Evolutionary conservation across 2,329 filamentous ascomycete species (phyloP).

Genomic region (Coleophoma eucalyptorum): DNA sequence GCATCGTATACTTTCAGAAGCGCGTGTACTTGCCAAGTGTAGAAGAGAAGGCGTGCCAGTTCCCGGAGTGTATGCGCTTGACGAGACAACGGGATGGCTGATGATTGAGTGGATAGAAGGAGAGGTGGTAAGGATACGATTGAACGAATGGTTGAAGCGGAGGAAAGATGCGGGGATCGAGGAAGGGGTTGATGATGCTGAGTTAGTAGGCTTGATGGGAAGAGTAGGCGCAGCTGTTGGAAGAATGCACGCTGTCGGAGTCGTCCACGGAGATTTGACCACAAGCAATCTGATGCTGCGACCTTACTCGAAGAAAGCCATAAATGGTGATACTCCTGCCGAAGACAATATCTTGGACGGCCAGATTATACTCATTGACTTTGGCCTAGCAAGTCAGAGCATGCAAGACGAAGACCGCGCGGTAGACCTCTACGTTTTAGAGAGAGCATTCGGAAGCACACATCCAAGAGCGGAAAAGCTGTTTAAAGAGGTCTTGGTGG

Average conservation of each 20-base stretch:
- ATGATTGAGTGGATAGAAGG: constrained; percentile 85
- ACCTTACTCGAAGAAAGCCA: constrained; percentile 10
- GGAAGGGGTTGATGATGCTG: constrained; percentile 39
- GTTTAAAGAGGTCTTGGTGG: constrained; percentile 69
- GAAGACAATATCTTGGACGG: constrained; percentile 47
- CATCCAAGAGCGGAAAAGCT: constrained; percentile 81
- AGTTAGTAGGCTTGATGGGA: constrained; percentile 60
- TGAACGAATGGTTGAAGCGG: constrained; percentile 64
- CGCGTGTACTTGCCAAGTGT: constrained; percentile 77
- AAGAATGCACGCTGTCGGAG: constrained; percentile 73
- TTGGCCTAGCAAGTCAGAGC: constrained; percentile 82
- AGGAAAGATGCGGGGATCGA: constrained; percentile 21
- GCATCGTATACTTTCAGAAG: constrained; percentile 84
- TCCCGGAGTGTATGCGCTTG: constrained; percentile 72
- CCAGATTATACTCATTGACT: constrained; percentile 88
- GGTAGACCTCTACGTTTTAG: constrained; percentile 93
- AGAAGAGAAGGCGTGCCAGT: constrained; percentile 76
- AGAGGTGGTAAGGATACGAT: constrained; percentile 60
- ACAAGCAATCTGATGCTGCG: constrained; percentile 94
- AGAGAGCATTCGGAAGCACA: constrained; percentile 90
- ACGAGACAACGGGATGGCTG: constrained; percentile 64
- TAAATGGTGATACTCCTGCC: constrained; percentile 13
- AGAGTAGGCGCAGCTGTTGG: constrained; percentile 71
- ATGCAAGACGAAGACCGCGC: constrained; percentile 87
- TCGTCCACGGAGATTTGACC: constrained; percentile 93